phyloP scores from a whole-genome alignment of 768 basidiomycete genomes.

The Trametes meyenii region DNA sequence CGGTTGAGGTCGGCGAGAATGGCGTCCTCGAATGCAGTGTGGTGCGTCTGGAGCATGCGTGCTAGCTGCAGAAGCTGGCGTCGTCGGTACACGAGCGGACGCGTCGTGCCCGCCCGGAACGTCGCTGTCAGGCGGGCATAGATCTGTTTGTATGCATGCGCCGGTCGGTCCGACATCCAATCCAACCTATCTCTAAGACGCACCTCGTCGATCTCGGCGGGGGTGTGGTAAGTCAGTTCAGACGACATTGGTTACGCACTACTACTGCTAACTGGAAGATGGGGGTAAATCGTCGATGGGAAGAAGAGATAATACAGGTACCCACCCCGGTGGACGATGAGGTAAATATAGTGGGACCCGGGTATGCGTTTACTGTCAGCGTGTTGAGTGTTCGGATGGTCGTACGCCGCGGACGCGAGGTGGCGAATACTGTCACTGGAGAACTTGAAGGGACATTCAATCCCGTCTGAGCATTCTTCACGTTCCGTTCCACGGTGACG shows the following conservation, averaged over 20 bases:
- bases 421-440: no score
- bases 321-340: no score
- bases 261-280: no score
- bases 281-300: no score
- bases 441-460: no score
- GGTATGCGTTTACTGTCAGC: no score
- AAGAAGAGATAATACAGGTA: no score
- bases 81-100: slow-evolving; percentile 60
- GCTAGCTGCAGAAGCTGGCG: slow-evolving; percentile 67
- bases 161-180: background rate
- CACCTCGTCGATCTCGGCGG: background rate
- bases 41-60: slow-evolving; percentile 64
- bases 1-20: slow-evolving; percentile 35
- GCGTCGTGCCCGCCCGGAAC: slow-evolving; percentile 54
- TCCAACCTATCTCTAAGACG: background rate
- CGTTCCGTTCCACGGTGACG: no score
- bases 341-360: no score
- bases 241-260: background rate
- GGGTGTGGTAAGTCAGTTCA: background rate
- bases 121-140: slow-evolving; percentile 44
- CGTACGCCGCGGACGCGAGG: no score
- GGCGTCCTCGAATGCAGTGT: slow-evolving; percentile 52
- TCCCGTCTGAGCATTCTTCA: no score
- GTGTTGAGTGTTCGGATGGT: no score
- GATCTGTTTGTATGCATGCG: slow-evolving; percentile 31